Percentiles rank a stretch among this genome's conserved stretches.
Evolutionary conservation across 176 grass and related monocot genomes (phyloP).

Genomic region (Rhynchospora tenuis): DNA sequence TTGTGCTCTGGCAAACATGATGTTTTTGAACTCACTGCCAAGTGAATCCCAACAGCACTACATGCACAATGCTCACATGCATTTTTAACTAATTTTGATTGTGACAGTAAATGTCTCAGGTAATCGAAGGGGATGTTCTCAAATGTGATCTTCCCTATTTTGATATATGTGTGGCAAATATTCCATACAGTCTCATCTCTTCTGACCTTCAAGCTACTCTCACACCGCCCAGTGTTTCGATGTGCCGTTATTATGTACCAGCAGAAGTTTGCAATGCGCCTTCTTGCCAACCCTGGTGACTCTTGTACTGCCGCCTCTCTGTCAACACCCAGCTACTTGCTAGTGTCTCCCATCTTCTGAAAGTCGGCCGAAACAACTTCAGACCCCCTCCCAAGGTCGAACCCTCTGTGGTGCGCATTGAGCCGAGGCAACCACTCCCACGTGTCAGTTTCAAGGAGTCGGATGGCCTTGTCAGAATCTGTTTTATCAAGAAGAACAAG

Average conservation of each 20-base stretch:
- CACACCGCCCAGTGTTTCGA: conserved; percentile 76
- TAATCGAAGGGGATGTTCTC: conserved; percentile 92
- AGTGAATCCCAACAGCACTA: too few relatives aligned
- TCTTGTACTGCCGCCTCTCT: conserved; percentile 82
- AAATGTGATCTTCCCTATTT: conserved; percentile 96
- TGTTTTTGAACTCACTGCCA: too few relatives aligned
- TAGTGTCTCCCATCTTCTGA: conserved; percentile 76
- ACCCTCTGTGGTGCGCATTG: conserved; percentile 83
- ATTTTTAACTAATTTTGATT: neutral
- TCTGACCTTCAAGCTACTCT: conserved; percentile 81
- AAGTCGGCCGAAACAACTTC: conserved; percentile 89
- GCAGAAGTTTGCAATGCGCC: conserved; percentile 86
- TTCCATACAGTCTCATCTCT: conserved; percentile 91
- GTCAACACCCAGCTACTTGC: conserved; percentile 87
- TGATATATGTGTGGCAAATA: conserved; percentile 92
- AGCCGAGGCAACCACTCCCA: conserved; percentile 77
- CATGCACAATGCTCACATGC: neutral
- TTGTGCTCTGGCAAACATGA: too few relatives aligned
- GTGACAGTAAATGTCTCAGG: conserved; percentile 23
- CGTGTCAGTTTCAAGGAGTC: conserved; percentile 87
- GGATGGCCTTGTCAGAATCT: conserved; percentile 75
- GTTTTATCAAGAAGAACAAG: conserved; percentile 87
- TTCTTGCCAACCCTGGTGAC: conserved; percentile 81
- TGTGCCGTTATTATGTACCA: conserved; percentile 98
- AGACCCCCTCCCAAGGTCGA: conserved; percentile 90